Conservation (phyloP, 768 basidiomycete genomes). For the Tylopilus sp. region DNA sequence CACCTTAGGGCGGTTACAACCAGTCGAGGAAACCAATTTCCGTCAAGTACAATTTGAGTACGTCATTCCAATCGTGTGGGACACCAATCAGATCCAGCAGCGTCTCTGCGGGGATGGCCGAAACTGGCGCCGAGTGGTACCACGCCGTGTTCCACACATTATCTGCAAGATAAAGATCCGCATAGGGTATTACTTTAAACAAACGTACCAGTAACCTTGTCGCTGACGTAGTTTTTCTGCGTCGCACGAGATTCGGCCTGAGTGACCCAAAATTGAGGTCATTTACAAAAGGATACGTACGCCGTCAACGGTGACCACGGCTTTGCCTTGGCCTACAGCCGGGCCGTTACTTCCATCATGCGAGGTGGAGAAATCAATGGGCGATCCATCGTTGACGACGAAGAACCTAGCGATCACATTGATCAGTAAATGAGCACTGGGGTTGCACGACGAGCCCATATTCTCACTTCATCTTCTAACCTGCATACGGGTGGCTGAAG, state of each 20-base stretch:
- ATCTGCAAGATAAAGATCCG: no score
- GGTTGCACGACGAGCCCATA: no score
- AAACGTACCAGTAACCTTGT: not conserved
- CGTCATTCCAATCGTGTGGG: not conserved
- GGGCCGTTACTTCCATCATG: not conserved
- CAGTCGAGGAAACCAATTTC: not conserved
- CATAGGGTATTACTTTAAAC: no score
- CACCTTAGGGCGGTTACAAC: no score
- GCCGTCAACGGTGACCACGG: not conserved
- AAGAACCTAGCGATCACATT: not conserved
- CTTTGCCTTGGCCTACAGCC: not conserved
- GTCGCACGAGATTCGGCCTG: not conserved
- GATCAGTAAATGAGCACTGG: no score
- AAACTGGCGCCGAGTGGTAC: constrained; percentile 4
- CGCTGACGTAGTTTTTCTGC: not conserved
- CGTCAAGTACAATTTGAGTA: constrained; percentile 1
- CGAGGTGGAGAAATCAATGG: constrained; percentile 7
- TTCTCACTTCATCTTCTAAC: constrained; percentile 2
- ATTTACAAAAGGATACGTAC: not conserved
- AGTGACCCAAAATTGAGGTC: not conserved
- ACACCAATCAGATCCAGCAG: not conserved
- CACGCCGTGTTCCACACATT: constrained; percentile 10
- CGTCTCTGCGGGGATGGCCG: not conserved
- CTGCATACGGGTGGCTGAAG: not conserved
- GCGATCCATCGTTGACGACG: constrained; percentile 7